Conservation (phyloP, 108 stramenopile species). For the Aurantiochytrium sp. region DNA sequence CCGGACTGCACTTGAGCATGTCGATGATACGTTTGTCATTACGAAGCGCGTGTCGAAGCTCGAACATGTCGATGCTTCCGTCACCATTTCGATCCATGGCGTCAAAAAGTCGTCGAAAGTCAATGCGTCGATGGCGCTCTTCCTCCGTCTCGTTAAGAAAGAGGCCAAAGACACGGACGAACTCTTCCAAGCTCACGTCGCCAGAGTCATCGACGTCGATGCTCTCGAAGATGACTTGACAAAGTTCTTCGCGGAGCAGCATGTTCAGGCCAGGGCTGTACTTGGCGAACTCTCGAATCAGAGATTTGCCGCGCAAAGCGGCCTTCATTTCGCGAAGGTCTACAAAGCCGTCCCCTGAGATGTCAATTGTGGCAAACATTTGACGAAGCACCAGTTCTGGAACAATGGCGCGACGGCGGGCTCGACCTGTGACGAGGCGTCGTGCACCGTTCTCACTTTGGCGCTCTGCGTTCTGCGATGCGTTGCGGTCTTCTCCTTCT, state of each 20-base stretch:
- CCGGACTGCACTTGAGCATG: neutral
- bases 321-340: neutral
- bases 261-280: neutral
- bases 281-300: neutral
- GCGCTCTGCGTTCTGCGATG: no score
- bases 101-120: neutral
- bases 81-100: neutral
- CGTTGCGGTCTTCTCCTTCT: no score
- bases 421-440: neutral
- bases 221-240: neutral
- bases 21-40: neutral
- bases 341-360: neutral
- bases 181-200: neutral
- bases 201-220: conserved; percentile 3
- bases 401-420: neutral
- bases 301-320: neutral
- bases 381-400: neutral
- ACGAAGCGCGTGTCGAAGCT: neutral
- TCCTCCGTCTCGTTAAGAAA: neutral
- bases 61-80: neutral
- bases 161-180: neutral
- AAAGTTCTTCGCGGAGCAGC: neutral
- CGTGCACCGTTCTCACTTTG: neutral
- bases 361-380: neutral
- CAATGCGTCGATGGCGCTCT: neutral